These are phyloP conservation scores for Talaromyces wortmannii DNA, from an alignment of 495 filamentous ascomycete species.

Conservation along the genomic window DNA sequence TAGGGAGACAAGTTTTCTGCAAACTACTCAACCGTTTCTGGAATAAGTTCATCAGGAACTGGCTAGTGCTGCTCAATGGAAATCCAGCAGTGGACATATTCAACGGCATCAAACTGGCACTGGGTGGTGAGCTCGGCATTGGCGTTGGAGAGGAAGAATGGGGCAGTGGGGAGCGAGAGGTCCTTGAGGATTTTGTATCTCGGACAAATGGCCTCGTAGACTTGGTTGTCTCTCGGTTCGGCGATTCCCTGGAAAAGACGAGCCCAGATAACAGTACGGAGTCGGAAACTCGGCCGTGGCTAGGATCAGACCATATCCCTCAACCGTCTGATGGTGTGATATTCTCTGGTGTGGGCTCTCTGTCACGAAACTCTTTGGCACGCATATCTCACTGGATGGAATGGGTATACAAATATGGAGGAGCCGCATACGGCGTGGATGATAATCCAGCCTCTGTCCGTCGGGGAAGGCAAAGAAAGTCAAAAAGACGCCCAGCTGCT, in stretches of 20 bases:
- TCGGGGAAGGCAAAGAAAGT: slow-evolving; percentile 29
- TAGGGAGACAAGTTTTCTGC: slow-evolving; percentile 55
- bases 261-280: not conserved
- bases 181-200: slow-evolving; percentile 73
- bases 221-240: slow-evolving; percentile 80
- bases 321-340: slow-evolving; percentile 70
- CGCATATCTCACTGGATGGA: slow-evolving; percentile 77
- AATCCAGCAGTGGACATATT: slow-evolving; percentile 77
- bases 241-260: slow-evolving; percentile 30
- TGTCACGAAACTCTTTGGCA: slow-evolving; percentile 58
- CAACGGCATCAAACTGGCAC: slow-evolving; percentile 81
- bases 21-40: slow-evolving; percentile 70
- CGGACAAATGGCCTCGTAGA: slow-evolving; percentile 67
- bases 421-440: slow-evolving; percentile 70
- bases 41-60: slow-evolving; percentile 70
- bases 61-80: slow-evolving; percentile 85
- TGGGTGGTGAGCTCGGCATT: slow-evolving; percentile 83
- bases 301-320: slow-evolving; percentile 57
- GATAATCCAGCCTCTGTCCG: slow-evolving; percentile 61
- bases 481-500: slow-evolving; percentile 9
- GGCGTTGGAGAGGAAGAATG: slow-evolving; percentile 93
- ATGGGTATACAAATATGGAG: slow-evolving; percentile 69
- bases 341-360: slow-evolving; percentile 68
- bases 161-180: slow-evolving; percentile 85
- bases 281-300: slow-evolving; percentile 43